phyloP scores from a whole-genome alignment of 306 rosid species.

The Urtica urens region DNA sequence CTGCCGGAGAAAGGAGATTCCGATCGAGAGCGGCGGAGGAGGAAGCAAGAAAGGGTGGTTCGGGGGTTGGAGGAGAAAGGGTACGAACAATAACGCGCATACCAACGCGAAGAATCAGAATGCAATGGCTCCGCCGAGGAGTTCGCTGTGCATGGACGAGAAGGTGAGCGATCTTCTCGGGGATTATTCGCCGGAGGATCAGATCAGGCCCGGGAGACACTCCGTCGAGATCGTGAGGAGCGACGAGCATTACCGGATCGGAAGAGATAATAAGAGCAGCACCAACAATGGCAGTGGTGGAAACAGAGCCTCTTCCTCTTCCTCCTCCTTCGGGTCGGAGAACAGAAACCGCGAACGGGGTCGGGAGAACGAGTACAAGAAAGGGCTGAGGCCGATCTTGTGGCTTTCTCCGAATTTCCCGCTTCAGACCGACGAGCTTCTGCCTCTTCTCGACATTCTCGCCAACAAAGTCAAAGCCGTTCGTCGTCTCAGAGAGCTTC shows the following conservation, averaged over 20 bases:
- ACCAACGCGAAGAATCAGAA: constrained; percentile 43
- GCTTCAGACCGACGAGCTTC: constrained; percentile 64
- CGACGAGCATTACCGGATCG: constrained; percentile 70
- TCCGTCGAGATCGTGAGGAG: constrained; percentile 65
- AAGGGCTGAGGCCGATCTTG: constrained; percentile 88
- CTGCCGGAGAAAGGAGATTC: constrained; percentile 56
- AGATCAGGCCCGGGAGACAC: constrained; percentile 64
- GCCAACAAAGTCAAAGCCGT: constrained; percentile 97
- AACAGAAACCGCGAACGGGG: constrained; percentile 57
- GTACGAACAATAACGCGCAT: too few relatives aligned
- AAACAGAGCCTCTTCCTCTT: background rate
- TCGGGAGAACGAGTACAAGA: constrained; percentile 88
- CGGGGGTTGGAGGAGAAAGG: constrained; percentile 92
- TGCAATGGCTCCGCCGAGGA: constrained; percentile 68
- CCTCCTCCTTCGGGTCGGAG: constrained; percentile 37
- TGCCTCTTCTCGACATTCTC: constrained; percentile 94
- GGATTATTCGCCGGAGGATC: constrained; percentile 58
- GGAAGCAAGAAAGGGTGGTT: constrained; percentile 95
- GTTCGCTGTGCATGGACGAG: constrained; percentile 70
- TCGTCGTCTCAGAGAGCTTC: constrained; percentile 94
- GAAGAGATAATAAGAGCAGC: constrained; percentile 42
- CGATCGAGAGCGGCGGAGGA: constrained; percentile 45
- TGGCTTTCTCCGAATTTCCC: constrained; percentile 97
- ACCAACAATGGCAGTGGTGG: too few relatives aligned
- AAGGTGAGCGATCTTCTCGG: constrained; percentile 80